phyloP scores from a whole-genome alignment of 1,284 basidiomycete species.

The Athelia sp. region DNA sequence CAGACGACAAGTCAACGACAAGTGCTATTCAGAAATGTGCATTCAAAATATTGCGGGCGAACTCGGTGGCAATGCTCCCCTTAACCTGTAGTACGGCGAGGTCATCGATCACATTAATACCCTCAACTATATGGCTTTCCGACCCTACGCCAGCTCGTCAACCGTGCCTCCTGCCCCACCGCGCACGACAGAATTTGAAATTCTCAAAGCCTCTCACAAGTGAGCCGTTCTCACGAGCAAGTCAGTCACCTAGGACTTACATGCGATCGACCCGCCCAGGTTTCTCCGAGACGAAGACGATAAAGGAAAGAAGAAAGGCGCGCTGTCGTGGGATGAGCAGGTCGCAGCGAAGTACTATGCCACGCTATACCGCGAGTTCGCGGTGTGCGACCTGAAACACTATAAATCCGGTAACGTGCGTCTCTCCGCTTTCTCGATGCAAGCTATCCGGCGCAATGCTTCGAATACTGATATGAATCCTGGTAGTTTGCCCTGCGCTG shows the following conservation, averaged over 20 bases:
- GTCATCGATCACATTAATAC: too few species aligned
- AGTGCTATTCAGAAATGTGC: too few species aligned
- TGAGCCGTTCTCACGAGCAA: constrained; percentile 22
- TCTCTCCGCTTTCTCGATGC: constrained; percentile 3
- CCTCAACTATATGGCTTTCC: too few species aligned
- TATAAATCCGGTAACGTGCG: constrained; percentile 83
- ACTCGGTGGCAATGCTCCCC: too few species aligned
- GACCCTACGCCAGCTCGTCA: too few species aligned
- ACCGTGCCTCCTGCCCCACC: too few species aligned
- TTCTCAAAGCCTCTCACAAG: constrained; percentile 61
- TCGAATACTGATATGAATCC: constrained; percentile 4
- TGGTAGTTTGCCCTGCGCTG: constrained; percentile 80
- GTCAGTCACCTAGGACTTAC: too few species aligned
- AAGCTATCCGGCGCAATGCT: not conserved
- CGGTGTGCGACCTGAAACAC: constrained; percentile 89
- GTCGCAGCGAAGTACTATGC: constrained; percentile 85
- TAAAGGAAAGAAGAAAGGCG: constrained; percentile 12
- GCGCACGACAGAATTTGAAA: constrained; percentile 52
- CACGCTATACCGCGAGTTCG: constrained; percentile 85
- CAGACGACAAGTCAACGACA: too few species aligned
- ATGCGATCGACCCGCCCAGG: constrained; percentile 33
- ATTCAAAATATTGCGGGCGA: too few species aligned
- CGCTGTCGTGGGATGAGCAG: constrained; percentile 69
- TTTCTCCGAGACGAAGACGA: constrained; percentile 70
- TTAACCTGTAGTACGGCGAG: too few species aligned